A percentile compares a stretch with the other conserved stretches of the same genome.
These are phyloP conservation scores for Linum usitatissimum DNA, from an alignment of 345 rosid species.

Conservation along the genomic window DNA sequence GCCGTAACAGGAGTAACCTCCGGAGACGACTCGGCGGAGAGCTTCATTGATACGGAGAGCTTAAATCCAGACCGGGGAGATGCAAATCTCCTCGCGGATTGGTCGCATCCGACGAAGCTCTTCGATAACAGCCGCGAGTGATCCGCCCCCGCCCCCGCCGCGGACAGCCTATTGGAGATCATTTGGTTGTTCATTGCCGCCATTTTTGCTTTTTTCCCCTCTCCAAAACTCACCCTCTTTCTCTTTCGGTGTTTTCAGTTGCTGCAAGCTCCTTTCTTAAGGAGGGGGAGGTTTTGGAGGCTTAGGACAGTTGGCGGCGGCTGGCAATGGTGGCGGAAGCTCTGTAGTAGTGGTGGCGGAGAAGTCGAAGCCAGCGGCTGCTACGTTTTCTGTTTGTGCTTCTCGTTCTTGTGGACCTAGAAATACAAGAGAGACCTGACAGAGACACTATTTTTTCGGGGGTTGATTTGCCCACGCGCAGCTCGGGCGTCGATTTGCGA, in stretches of 20 bases:
- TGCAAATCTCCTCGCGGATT: not conserved
- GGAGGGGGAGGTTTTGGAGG: not conserved
- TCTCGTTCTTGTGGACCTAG: not conserved
- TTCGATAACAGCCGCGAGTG: not conserved
- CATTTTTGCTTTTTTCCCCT: not conserved
- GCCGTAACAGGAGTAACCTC: not conserved
- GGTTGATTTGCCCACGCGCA: not conserved
- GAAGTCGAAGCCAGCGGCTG: not conserved
- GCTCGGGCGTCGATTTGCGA: not conserved
- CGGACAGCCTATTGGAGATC: not conserved
- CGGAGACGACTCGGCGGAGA: not conserved
- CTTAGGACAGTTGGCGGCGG: not conserved
- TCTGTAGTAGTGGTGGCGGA: not conserved
- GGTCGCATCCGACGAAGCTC: not conserved
- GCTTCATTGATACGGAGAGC: not conserved
- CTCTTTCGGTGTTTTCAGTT: not conserved
- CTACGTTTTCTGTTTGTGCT: not conserved
- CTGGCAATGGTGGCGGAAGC: not conserved
- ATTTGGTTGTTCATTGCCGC: not conserved
- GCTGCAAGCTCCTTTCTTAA: not conserved
- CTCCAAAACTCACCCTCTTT: not conserved
- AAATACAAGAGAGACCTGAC: not conserved
- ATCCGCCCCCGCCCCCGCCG: not conserved
- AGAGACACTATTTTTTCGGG: not conserved
- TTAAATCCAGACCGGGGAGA: not conserved